Evolutionary conservation across 805 yeast genomes (phyloP), one percentile per base, ranked within the genome.

Genomic region (Zygoascus biomembranicola): DNA sequence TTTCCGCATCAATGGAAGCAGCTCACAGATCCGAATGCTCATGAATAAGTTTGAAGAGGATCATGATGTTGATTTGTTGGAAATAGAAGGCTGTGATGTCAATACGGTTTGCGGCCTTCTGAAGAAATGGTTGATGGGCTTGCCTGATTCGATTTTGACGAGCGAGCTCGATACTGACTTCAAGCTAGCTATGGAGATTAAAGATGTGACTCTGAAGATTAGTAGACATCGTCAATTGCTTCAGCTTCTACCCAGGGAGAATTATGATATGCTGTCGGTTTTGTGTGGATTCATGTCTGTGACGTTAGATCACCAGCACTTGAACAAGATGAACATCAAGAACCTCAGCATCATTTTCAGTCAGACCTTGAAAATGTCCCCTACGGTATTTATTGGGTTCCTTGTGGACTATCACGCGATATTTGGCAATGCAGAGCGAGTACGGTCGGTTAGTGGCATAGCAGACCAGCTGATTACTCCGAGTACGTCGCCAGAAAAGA

Each of bases 1-100:
- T 2, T 94, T 94, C 72, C 76, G 99, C 57, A 72, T 90, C 54
- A 87, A 90, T 68, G 98, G 98, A 3, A 87, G 95, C 39, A 85
- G 90, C 53, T 77, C 89, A 1, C 76, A 84, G 51, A 88, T 87
- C 42, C 80, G 83, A 58, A 78, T 74, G 43, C 74, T 87, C 55
- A 87, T 84, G 61, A 87, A 80, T 47, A 74, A 71, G 47, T 92
- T 86, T 71, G 87, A 90, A 64, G 73, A 66, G 11, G 74, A 77
- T 5, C 77, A 78, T 54, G 97, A 90, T 65, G 72, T 87, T 46
- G 89, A 87, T 63, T 73, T 90, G 51, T 76, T 78, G 13, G 63
- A 63, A 13, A 35, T 39, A 10, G 58, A 58, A 11, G 54, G 57
- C 14, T 62, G 66, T 42, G 97, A 90, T 67, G 83, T 87, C 32